Evolutionary conservation across 2,329 filamentous ascomycete genomes (phyloP), one percentile per base, ranked within the genome.

Genomic region (Alternaria viburni): DNA sequence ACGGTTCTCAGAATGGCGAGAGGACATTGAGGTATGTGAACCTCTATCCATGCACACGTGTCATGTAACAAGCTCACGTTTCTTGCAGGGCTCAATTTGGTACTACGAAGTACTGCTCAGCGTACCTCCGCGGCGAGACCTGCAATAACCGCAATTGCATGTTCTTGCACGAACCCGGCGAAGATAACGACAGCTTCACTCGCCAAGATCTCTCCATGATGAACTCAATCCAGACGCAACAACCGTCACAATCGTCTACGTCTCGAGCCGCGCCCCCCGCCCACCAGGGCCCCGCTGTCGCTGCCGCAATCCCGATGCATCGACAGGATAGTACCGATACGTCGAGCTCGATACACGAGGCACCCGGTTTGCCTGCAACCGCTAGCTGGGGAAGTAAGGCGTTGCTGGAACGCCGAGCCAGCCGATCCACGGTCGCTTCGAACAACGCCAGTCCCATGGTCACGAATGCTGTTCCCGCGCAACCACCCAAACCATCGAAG

Each of bases 61-160:
- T 30, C 50, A 52, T 50, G 21, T 36, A 62, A 54, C 61, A 67
- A 61, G 61, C 73, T 78, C 10, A 77, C 59, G 15, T 28, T 3
- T 45, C 17, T 26, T 57, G 47, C 61, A 88, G 89, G 70, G 89
- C 89, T 12, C 89, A 91, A 77, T 90, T 90, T 69, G 96, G 96
- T 23, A 99, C 96, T 0, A 99, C 96, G 5, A 99, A 99, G 79
- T 99, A 99, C 80, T 99, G 96, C 80, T 99, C 96, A 0, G 95
- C 96, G 5, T 99, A 96, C 85, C 86, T 99, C 17, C 91, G 96
- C 61, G 93, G 96, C 70, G 96, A 99, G 80, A 91, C 90, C 69
- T 99, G 96, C 81, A 93, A 92, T 60, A 99, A 99, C 75, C 90
- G 94, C 55, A 95, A 96, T 67, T 99, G 96, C 84, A 99, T 97